These are phyloP conservation scores for Anisodus acutangulus DNA, from an alignment of 257 asterid species.

Conservation along the genomic window DNA sequence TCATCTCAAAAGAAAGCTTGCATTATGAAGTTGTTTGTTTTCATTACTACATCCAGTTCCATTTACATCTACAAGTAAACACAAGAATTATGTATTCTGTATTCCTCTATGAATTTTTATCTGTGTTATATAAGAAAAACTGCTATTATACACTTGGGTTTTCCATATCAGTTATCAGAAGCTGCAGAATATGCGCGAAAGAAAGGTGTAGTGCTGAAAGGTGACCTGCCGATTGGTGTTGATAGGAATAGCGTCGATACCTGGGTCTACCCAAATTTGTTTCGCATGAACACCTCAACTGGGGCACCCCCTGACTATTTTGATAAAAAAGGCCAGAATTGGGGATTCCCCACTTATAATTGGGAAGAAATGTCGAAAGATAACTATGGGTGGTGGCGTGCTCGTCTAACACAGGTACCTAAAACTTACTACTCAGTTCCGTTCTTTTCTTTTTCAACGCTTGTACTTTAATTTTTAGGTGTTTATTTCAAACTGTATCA, in stretches of 20 bases:
- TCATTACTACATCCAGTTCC: conserved; percentile 89
- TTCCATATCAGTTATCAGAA: conserved; percentile 71
- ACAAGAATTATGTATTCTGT: conserved; percentile 21
- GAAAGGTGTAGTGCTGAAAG: conserved; percentile 88
- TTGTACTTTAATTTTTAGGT: background rate
- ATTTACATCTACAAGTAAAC: conserved; percentile 72
- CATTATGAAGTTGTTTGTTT: conserved; percentile 75
- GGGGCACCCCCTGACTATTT: conserved; percentile 99
- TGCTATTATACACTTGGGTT: conserved; percentile 19
- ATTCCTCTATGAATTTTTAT: conserved; percentile 29
- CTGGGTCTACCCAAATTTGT: conserved; percentile 91
- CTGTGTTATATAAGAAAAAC: conserved; percentile 29
- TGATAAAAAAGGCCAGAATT: conserved; percentile 96
- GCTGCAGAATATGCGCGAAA: conserved; percentile 89
- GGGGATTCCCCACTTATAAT: conserved; percentile 99
- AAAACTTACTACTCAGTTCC: conserved; percentile 24
- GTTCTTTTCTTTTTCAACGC: conserved; percentile 17
- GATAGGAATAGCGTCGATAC: conserved; percentile 95
- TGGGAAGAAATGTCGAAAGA: conserved; percentile 99
- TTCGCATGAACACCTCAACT: conserved; percentile 94
- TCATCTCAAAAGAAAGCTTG: conserved; percentile 68
- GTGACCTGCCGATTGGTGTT: conserved; percentile 97
- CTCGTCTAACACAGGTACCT: conserved; percentile 89
- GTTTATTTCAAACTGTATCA: conserved; percentile 11
- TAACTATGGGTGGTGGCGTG: conserved; percentile 98